Conservation (phyloP, 1,284 basidiomycete genomes). For the Trichosporon faecale region DNA sequence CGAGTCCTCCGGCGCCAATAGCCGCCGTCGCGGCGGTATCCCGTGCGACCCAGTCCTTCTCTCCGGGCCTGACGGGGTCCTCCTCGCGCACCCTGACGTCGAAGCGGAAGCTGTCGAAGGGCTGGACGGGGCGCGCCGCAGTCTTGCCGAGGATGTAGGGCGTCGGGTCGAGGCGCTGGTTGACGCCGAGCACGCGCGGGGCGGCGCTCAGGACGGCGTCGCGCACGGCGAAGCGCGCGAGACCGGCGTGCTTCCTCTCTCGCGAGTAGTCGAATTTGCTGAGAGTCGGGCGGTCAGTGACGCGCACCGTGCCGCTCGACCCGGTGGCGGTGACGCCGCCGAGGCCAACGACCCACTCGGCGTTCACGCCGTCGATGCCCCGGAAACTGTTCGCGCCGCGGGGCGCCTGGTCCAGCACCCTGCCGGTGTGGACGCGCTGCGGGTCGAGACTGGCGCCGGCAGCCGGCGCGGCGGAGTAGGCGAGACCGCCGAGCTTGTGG, state of each 20-base stretch:
- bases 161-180: constrained; percentile 6
- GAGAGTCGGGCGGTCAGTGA: constrained; percentile 18
- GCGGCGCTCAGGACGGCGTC: constrained; percentile 31
- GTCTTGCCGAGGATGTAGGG: constrained; percentile 18
- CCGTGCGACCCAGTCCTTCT: constrained; percentile 20
- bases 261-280: constrained; percentile 37
- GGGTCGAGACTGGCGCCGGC: constrained; percentile 16
- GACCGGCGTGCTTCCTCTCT: constrained; percentile 26
- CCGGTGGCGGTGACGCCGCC: constrained; percentile 43
- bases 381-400: constrained; percentile 25
- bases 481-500: constrained; percentile 40
- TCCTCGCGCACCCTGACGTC: constrained; percentile 33
- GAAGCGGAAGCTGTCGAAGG: constrained; percentile 42
- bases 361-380: constrained; percentile 30
- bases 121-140: constrained; percentile 25
- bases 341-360: constrained; percentile 42
- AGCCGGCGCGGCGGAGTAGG: constrained; percentile 34
- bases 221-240: constrained; percentile 34
- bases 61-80: constrained; percentile 2
- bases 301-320: constrained; percentile 15
- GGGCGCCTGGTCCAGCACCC: constrained; percentile 22
- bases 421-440: constrained; percentile 21
- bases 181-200: constrained; percentile 37
- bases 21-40: constrained; percentile 5
- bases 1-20: constrained; percentile 15